Percentiles rank a stretch among this genome's conserved stretches.
Evolutionary conservation across 805 yeast genomes (phyloP).

Genomic region (Clavispora vitiphila): DNA sequence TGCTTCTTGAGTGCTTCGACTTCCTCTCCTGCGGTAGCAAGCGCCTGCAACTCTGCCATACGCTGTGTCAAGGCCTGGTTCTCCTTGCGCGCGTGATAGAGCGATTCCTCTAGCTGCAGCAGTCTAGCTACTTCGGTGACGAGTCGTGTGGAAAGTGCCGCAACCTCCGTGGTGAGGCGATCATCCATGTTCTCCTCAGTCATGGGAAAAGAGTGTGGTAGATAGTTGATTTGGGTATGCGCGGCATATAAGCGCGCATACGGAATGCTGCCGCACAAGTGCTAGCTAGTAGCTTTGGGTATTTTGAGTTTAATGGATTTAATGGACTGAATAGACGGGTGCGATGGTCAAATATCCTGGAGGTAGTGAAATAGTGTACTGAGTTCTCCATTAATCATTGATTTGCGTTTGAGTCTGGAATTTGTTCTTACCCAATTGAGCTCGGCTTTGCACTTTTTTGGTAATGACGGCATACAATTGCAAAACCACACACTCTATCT

Average conservation of each 20-base stretch:
- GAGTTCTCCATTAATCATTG: no score
- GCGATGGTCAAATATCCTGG: no score
- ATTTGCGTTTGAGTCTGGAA: no score
- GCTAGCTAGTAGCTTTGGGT: no score
- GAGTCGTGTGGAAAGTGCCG: slow-evolving; percentile 52
- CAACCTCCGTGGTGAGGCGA: slow-evolving; percentile 51
- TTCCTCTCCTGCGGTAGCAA: neutral
- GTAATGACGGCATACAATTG: no score
- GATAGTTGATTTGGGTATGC: neutral
- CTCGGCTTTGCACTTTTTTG: no score
- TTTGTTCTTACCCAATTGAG: neutral
- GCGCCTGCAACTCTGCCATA: neutral
- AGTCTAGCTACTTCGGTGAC: slow-evolving; percentile 58
- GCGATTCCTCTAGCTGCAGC: slow-evolving; percentile 48
- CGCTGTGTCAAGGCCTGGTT: slow-evolving; percentile 6
- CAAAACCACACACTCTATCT: no score
- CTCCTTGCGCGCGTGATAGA: slow-evolving; percentile 36
- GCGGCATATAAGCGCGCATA: neutral
- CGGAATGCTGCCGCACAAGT: neutral
- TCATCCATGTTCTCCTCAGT: slow-evolving; percentile 23
- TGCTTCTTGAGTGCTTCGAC: neutral
- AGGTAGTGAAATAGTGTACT: no score
- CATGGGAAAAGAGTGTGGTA: slow-evolving; percentile 2
- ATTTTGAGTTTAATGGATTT: no score
- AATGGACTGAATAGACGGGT: no score